Percentiles rank a stretch among this genome's conserved stretches.
Evolutionary conservation across 1,284 basidiomycete genomes (phyloP).

Genomic region (Nidula niveotomentosa): DNA sequence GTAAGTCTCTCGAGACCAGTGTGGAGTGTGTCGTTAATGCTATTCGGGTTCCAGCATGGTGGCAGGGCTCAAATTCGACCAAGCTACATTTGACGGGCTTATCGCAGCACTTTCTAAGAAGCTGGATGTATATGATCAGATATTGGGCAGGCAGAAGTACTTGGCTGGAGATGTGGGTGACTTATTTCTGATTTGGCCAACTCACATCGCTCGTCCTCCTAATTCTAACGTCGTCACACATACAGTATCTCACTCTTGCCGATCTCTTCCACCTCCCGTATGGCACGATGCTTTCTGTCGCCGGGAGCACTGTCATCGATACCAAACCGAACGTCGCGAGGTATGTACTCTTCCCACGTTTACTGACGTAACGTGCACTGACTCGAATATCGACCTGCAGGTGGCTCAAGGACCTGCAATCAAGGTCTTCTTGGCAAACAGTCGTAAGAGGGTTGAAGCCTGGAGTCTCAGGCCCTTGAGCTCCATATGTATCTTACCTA

Average conservation of each 20-base stretch:
- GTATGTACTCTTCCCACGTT: background rate
- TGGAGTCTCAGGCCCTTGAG: no score
- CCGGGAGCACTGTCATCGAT: constrained; percentile 22
- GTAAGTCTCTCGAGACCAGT: constrained; percentile 19
- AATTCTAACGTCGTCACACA: background rate
- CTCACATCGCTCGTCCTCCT: background rate
- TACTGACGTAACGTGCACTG: no score
- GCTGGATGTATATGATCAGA: constrained; percentile 49
- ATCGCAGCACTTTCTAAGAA: constrained; percentile 26
- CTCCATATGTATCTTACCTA: no score
- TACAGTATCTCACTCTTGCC: constrained; percentile 42
- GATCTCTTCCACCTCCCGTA: constrained; percentile 55
- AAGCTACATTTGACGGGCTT: no score
- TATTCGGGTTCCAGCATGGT: no score
- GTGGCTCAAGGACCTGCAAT: no score
- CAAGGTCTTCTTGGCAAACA: no score
- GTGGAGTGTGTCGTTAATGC: no score
- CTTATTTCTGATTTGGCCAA: background rate
- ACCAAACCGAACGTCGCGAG: constrained; percentile 28
- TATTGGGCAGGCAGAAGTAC: constrained; percentile 51
- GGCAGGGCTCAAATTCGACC: no score
- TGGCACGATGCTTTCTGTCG: constrained; percentile 23
- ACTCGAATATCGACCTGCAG: no score
- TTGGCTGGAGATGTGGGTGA: constrained; percentile 45
- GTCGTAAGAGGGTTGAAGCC: no score